Percentiles rank a stretch among this genome's conserved stretches.
phyloP scores from a whole-genome alignment of 106 monocot species.

The Acanthochlamys bracteata region DNA sequence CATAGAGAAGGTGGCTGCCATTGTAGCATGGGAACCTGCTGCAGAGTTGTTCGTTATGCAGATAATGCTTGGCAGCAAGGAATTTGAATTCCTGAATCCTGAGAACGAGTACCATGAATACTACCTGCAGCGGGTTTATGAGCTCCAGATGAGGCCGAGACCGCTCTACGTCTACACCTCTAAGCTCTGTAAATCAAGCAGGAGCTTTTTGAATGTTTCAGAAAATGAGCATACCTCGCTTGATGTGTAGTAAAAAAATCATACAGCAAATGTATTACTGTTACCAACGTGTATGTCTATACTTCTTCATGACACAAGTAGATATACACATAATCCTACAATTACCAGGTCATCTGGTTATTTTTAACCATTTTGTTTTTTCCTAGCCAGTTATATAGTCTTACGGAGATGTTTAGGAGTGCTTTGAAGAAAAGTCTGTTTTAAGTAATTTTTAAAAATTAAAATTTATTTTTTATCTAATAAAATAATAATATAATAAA shows the following conservation, averaged over 20 bases:
- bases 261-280: too few relatives aligned
- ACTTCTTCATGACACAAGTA: too few relatives aligned
- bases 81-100: conserved; percentile 9
- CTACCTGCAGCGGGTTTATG: background rate
- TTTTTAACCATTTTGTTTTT: too few relatives aligned
- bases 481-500: too few relatives aligned
- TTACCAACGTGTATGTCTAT: too few relatives aligned
- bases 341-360: too few relatives aligned
- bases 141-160: background rate
- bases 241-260: background rate
- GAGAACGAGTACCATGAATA: background rate
- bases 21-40: conserved; percentile 5
- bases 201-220: background rate
- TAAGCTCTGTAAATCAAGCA: background rate
- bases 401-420: too few relatives aligned
- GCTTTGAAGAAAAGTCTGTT: too few relatives aligned
- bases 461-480: too few relatives aligned
- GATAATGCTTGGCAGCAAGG: background rate
- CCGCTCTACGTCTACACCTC: background rate
- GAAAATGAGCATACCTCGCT: background rate
- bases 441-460: too few relatives aligned
- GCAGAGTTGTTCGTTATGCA: conserved; percentile 7
- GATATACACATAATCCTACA: too few relatives aligned
- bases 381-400: too few relatives aligned
- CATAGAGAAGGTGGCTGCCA: conserved; percentile 8